Base-by-base conservation (phyloP, 306 rosid species). In the cucumber (Cucumis sativus) region DNA sequence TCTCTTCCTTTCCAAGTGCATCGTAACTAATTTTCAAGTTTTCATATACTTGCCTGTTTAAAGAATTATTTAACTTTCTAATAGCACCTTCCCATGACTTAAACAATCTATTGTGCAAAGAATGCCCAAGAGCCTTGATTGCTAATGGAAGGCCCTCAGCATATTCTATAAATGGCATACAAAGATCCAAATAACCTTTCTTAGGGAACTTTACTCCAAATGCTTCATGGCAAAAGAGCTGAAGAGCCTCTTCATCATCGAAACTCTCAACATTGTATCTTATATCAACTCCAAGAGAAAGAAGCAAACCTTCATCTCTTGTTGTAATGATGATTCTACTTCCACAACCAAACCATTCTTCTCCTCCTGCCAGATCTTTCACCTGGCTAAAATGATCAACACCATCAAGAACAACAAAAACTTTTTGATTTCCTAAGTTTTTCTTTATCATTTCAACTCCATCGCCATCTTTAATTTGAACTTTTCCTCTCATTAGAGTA, bases 321-420 rank as follows among this genome's bases (percentile, higher is more conserved):
- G 76, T 78, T 37, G 80, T 78, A 14, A 78, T 54, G 18, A 78
- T 56, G 37, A 78, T 60, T 78, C 76, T 78, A 39, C 80, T 78
- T 18, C 76, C 66, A 0, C n/a, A 55, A 51, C 76, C 41, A 66
- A 78, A 67, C 75, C 76, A 66, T 4, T 54, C 67, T 33, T 21
- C n/a, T 5, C 74, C 74, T 54, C 80, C 56, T 10, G 66, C 65
- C 64, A 78, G 43, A 12, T 67, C 9, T 66, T 78, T 1, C 20
- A 66, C 43, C 6, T 54, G 80, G 13, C 37, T 20, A 1, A 35
- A 15, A 35, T 54, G 7, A 43, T 78, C 71, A 25, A 78, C 80
- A 66, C 66, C 76, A 54, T 78, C 76, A 37, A 78, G 66, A 66
- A 78, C 79, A 63, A 82, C 6, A 12, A 82, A 16, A 60, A 82